phyloP scores from a whole-genome alignment of 1,284 basidiomycete species.

The Earliella scabrosa region DNA sequence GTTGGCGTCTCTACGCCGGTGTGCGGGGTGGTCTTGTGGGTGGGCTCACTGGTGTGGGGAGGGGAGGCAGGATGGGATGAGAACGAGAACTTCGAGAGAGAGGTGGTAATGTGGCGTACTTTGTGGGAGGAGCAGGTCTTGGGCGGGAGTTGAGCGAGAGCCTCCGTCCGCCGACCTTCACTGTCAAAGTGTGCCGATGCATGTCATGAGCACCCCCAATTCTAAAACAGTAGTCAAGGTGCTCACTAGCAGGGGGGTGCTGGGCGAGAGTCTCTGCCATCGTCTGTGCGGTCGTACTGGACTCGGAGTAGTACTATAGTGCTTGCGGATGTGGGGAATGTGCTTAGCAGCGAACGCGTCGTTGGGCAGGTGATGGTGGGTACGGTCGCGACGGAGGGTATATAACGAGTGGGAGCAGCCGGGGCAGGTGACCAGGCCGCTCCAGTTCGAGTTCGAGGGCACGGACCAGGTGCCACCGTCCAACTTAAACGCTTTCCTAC shows the following conservation, averaged over 20 bases:
- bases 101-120: constrained; percentile 38
- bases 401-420: constrained; percentile 12
- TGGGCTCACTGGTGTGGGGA: constrained; percentile 31
- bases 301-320: no score
- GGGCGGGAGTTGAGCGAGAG: constrained; percentile 52
- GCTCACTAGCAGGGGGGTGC: constrained; percentile 31
- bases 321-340: neutral
- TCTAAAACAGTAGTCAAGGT: no score
- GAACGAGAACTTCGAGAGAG: neutral
- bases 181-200: no score
- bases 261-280: constrained; percentile 34
- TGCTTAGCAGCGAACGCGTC: neutral
- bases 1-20: constrained; percentile 33
- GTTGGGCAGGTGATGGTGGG: neutral
- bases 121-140: constrained; percentile 37
- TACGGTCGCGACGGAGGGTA: neutral
- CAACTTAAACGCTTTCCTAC: constrained; percentile 21
- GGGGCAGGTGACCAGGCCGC: constrained; percentile 25
- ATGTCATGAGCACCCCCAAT: no score
- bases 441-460: no score
- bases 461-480: constrained; percentile 23
- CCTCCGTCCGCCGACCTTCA: constrained; percentile 68
- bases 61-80: neutral
- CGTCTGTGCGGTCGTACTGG: constrained; percentile 2
- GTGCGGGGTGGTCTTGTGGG: constrained; percentile 27